Percentiles rank a stretch among this genome's conserved stretches.
phyloP scores from a whole-genome alignment of 2,329 filamentous ascomycete genomes.

The Penicillium sp. region DNA sequence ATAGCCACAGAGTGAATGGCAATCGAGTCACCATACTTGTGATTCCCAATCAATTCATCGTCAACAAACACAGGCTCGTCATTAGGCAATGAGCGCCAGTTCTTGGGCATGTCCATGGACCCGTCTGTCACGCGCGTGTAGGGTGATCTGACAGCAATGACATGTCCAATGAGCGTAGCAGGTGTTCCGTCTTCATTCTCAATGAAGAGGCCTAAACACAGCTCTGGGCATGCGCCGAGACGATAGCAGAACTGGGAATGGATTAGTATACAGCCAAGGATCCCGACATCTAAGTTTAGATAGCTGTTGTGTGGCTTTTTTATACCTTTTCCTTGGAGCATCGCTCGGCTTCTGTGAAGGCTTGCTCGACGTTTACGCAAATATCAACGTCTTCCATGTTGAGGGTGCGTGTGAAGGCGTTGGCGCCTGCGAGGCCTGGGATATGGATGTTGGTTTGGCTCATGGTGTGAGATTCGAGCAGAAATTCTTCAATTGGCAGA shows the following conservation, averaged over 20 bases:
- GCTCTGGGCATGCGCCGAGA: slow-evolving; percentile 8
- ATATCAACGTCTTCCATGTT: slow-evolving; percentile 12
- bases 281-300: not conserved
- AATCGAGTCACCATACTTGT: slow-evolving; percentile 11
- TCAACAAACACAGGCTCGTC: slow-evolving; percentile 1
- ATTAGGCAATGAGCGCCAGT: slow-evolving; percentile 11
- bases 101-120: slow-evolving; percentile 19
- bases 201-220: slow-evolving; percentile 17
- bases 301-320: not conserved
- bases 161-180: slow-evolving; percentile 15
- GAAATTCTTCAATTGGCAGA: not conserved
- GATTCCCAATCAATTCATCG: slow-evolving; percentile 16
- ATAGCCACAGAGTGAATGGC: slow-evolving; percentile 20
- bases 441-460: slow-evolving; percentile 3
- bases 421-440: slow-evolving; percentile 3
- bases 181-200: not conserved
- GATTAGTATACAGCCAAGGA: not conserved
- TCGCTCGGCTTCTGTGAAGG: slow-evolving; percentile 15
- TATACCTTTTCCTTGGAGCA: slow-evolving; percentile 22
- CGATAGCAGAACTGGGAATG: slow-evolving; percentile 16
- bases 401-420: slow-evolving; percentile 13
- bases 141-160: slow-evolving; percentile 12
- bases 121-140: slow-evolving; percentile 11
- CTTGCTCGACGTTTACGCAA: slow-evolving; percentile 14
- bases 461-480: not conserved